Evolutionary conservation across 129 eudicot genomes (phyloP).

Genomic region (Lactuca sativa): DNA sequence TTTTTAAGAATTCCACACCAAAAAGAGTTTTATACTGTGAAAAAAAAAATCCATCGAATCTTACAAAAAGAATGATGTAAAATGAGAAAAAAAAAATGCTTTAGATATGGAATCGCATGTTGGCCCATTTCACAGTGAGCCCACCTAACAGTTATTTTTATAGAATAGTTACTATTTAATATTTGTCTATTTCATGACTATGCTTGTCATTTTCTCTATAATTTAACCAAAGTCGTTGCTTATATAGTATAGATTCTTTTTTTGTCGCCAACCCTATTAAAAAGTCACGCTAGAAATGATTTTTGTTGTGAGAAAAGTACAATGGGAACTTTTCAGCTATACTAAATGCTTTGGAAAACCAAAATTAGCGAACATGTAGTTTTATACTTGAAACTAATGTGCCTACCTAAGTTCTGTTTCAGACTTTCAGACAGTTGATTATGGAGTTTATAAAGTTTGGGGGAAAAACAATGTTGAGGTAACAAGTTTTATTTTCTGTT

Average conservation of each 20-base stretch:
- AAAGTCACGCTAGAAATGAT: too few species aligned
- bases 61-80: too few species aligned
- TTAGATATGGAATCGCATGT: too few species aligned
- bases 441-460: constrained; percentile 70
- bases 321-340: not conserved
- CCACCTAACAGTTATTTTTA: too few species aligned
- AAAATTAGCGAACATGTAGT: not conserved
- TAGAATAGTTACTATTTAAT: too few species aligned
- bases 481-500: constrained; percentile 13
- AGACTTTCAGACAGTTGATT: constrained; percentile 78
- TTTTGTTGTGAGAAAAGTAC: not conserved
- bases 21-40: too few species aligned
- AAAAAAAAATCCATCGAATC: too few species aligned
- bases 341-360: not conserved
- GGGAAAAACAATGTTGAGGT: constrained; percentile 81
- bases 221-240: not conserved
- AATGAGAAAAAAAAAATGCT: too few species aligned
- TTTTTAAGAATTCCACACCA: too few species aligned
- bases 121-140: too few species aligned
- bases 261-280: too few species aligned
- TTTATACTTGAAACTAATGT: not conserved
- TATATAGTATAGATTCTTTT: not conserved
- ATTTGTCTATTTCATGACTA: not conserved
- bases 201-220: not conserved
- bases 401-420: constrained; percentile 15